Conservation (phyloP, 2,329 filamentous ascomycete genomes). For the Tympanopsis confertula region DNA sequence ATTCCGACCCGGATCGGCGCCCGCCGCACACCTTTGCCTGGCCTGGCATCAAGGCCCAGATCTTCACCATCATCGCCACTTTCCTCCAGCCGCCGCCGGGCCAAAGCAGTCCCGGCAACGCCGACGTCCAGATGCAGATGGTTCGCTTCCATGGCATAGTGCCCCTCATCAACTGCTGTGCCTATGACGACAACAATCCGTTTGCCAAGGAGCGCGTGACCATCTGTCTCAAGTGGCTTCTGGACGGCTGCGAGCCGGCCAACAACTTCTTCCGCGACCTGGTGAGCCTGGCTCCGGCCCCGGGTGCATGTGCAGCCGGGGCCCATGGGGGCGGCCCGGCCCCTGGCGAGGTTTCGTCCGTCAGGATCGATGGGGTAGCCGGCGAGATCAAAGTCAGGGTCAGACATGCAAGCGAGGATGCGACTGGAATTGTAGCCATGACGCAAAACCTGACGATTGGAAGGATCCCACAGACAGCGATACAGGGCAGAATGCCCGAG, state of each 20-base stretch:
- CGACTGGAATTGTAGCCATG: too few relatives aligned
- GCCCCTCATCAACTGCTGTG: conserved; percentile 76
- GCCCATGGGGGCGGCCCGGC: conserved; percentile 4
- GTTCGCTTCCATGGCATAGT: conserved; percentile 77
- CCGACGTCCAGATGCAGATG: conserved; percentile 77
- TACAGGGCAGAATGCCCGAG: too few relatives aligned
- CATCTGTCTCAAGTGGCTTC: conserved; percentile 74
- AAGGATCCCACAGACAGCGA: too few relatives aligned
- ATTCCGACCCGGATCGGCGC: conserved; percentile 8
- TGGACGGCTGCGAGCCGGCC: conserved; percentile 64
- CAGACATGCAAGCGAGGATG: too few relatives aligned
- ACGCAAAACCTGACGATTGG: too few relatives aligned
- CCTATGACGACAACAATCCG: conserved; percentile 84
- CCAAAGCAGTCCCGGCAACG: conserved; percentile 48
- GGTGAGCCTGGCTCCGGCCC: conserved; percentile 20
- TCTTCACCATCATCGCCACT: conserved; percentile 79
- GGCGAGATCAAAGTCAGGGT: conserved; percentile 45
- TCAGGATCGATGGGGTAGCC: conserved; percentile 41
- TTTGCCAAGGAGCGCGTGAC: conserved; percentile 88
- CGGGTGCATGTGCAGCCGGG: conserved; percentile 3
- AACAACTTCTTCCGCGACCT: conserved; percentile 61
- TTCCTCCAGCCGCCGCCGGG: conserved; percentile 72
- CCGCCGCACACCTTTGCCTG: conserved; percentile 53
- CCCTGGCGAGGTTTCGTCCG: conserved; percentile 23
- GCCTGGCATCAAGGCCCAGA: conserved; percentile 77